Base-by-base conservation (phyloP, 164 flowering plant genomes). In the Santalum album region DNA sequence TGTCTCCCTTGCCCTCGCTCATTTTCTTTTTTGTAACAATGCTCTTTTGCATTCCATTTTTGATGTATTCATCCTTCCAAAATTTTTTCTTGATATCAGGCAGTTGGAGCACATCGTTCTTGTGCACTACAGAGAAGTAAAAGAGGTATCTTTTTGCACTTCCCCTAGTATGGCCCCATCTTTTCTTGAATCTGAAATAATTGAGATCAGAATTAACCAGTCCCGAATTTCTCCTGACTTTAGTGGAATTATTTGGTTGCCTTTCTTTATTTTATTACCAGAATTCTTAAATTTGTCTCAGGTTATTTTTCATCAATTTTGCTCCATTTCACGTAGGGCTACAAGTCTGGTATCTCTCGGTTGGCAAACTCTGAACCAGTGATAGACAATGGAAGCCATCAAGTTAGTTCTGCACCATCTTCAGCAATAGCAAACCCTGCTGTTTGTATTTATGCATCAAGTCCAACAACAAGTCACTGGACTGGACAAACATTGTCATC, bases 111-210 rank as follows among this genome's bases (percentile, higher is more conserved):
- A 80, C 64, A 78, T 82, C 62, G 92, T 85, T 61, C 77, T 85
- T 58, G 88, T 85, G 51, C 92, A 85, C 57, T 85, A 85, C 69
- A 66, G 83, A 64, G 83, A 81, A 66, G 82, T 84, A 34, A 79
- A 81, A 63, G 84, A 84, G 84, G 86, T 81, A 45, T 20, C 21
- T 45, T 21, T 12, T 22, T 45, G 45, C 12, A 21, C 25, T 45
- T 17, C 25, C 16, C 49, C 12, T 55, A 2, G 16, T 25, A 5
- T 39, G 20, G 35, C 15, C 9, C 9, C 34, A 29, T 29, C 34
- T 29, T 4, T 29, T 29, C 34, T n/a, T n/a, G n/a, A n/a, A n/a
- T n/a, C n/a, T n/a, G n/a, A n/a, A n/a, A n/a, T n/a, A n/a, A n/a
- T n/a, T n/a, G n/a, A n/a, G n/a, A n/a, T n/a, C n/a, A n/a, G n/a